These are phyloP conservation scores for Colletotrichum lindemuthianum DNA, from an alignment of 2,329 filamentous ascomycete species.

Conservation along the genomic window DNA sequence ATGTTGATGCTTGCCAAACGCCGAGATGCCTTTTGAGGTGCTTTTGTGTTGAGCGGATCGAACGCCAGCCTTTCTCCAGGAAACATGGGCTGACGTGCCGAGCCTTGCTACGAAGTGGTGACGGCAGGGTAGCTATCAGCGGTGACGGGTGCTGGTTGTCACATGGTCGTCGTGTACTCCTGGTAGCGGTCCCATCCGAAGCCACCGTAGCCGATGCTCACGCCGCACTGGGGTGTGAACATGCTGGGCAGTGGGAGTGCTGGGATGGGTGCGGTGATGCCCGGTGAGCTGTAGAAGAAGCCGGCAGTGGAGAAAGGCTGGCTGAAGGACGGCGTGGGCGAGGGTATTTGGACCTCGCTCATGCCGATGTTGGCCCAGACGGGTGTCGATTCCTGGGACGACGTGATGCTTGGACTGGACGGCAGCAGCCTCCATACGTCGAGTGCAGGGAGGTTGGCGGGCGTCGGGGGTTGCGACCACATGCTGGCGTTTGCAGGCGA, in stretches of 20 bases:
- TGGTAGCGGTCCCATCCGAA: constrained; percentile 90
- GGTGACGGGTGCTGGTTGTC: constrained; percentile 68
- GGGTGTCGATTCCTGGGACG: constrained; percentile 76
- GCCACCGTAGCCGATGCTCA: constrained; percentile 77
- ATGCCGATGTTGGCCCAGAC: constrained; percentile 85
- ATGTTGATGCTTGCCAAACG: constrained; percentile 52
- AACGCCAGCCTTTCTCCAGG: constrained; percentile 43
- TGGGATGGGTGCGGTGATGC: constrained; percentile 78
- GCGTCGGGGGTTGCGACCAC: constrained; percentile 75
- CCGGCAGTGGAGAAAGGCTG: constrained; percentile 79
- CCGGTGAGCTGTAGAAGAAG: constrained; percentile 83
- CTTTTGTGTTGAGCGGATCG: constrained; percentile 40
- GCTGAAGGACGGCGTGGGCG: constrained; percentile 82
- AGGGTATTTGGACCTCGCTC: constrained; percentile 78
- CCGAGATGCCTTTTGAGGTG: constrained; percentile 49
- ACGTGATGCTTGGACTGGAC: constrained; percentile 84
- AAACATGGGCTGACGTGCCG: constrained; percentile 43
- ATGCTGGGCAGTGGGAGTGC: constrained; percentile 86
- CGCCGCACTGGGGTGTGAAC: constrained; percentile 85
- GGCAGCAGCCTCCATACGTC: constrained; percentile 92
- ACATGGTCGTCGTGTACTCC: constrained; percentile 89
- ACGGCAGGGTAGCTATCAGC: constrained; percentile 58
- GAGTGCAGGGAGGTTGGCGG: constrained; percentile 74
- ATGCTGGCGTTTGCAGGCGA: constrained; percentile 78
- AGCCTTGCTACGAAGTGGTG: constrained; percentile 56